Evolutionary conservation across 2,329 filamentous ascomycete genomes (phyloP), one percentile per base, ranked within the genome.

Genomic region (Stemphylium vesicarium): DNA sequence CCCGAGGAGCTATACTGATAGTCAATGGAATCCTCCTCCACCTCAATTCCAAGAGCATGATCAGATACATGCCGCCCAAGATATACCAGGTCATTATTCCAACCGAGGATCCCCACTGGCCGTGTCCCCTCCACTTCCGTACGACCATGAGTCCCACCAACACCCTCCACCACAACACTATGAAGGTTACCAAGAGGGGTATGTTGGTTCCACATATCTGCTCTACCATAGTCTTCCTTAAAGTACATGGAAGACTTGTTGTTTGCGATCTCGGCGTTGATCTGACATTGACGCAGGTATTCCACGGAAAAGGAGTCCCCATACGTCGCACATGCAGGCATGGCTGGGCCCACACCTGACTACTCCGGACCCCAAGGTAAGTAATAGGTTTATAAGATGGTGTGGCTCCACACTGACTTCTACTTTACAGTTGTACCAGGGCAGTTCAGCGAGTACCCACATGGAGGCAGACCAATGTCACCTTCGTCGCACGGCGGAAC

Each of bases 291-390:
- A 5, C 13, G 29, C 22, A 67, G 65, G 24, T 55, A 63, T 16
- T 64, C 63, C 1, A 66, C 58, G 1, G 63, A 65, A 36, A 69
- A 68, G 39, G 60, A 68, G 42, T 57, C 59, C 11, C 63, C 62
- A 9, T 62, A 62, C 40, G 40, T 53, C 9, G 56, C 57, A 40
- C 18, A 53, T 33, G 45, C 51, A 15, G 24, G 53, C 1, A 15
- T 52, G 4, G 52, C 46, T 15, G 16, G 33, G 39, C 53, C 60
- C 2, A 66, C 65, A 5, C 64, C 63, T 3, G 66, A 68, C 32
- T 69, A 63, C 26, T 68, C 65, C 8, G 62, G 59, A 18, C 66
- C 62, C 16, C 53, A 69, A 54, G 26, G 26, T 29, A 29, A 29
- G 26, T 29, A 2, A 2, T 29, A 63, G 36, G 44, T 47, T 36